Evolutionary conservation across 768 basidiomycete genomes (phyloP).

Genomic region (Erythrobasidium yunnanense): DNA sequence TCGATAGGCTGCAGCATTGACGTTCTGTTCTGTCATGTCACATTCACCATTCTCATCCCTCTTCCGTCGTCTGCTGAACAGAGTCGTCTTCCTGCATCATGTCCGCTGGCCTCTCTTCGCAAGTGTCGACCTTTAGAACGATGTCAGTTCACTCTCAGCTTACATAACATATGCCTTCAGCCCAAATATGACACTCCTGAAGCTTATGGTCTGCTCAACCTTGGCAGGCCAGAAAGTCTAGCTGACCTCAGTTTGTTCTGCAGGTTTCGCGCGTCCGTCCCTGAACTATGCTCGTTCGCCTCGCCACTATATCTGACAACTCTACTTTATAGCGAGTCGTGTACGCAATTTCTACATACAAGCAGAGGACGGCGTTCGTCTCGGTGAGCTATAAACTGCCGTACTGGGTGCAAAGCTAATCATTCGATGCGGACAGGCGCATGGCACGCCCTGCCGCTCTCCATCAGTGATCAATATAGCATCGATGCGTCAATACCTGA

Average conservation of each 20-base stretch:
- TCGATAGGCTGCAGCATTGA: too few relatives aligned
- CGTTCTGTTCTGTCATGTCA: too few relatives aligned
- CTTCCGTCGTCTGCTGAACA: background rate
- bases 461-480: background rate
- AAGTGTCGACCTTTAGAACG: background rate
- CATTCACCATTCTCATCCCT: background rate
- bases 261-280: slow-evolving; percentile 10
- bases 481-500: background rate
- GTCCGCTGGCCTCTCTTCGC: slow-evolving; percentile 9
- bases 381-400: background rate
- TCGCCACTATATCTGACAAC: background rate
- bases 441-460: background rate
- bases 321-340: background rate
- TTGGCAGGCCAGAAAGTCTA: background rate
- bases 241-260: background rate
- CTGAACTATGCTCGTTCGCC: background rate
- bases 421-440: background rate
- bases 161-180: background rate
- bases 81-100: slow-evolving; percentile 2
- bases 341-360: slow-evolving; percentile 8
- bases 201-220: background rate
- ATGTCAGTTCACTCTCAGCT: background rate
- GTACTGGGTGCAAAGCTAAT: background rate
- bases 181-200: slow-evolving; percentile 10
- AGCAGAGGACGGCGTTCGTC: background rate